Evolutionary conservation across 2,329 filamentous ascomycete genomes (phyloP), one percentile per base, ranked within the genome.

Genomic region (Xylaria sp.): DNA sequence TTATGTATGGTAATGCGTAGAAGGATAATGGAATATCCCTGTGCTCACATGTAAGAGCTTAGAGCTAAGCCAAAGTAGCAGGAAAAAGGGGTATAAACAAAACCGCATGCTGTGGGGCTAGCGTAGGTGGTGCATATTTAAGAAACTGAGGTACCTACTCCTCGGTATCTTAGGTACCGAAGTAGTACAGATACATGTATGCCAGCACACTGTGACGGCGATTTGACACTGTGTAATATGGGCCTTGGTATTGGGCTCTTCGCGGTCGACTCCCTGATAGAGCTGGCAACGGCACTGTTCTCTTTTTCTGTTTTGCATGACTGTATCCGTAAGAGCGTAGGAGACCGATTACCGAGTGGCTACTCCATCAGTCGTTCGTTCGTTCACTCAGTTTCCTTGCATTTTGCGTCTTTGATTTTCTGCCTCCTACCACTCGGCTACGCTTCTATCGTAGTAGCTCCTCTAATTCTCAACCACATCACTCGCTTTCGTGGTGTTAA

Each of bases 401-500:
- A 51, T 65, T 65, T 46, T 56, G 37, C 62, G 66, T 64, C 64
- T 66, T 66, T 57, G 52, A 59, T 58, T 64, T 67, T 57, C 57
- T 51, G 46, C 52, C 65, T 72, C 50, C 66, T 8, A 69, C 54
- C 56, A 44, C 63, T 51, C n/a, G 56, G 55, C 57, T n/a, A 66
- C 63, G 39, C 65, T 73, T 66, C 63, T 63, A 58, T 65, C 69
- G n/a, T 25, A 60, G 28, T 73, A 69, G 25, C 57, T 73, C 65
- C 76, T 71, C 71, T 73, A 68, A 71, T 70, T 69, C 67, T 69
- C 64, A 72, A 65, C 70, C 75, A 81, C 83, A 83, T 89, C 88
- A 87, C 83, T 90, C 88, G 87, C 84, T 89, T 82, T 84, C 85
- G 84, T 84, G 83, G 82, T 78, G 50, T 68, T 71, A 61, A 70